Conservation (phyloP, 208 protist genomes). For the Crithidia bombi region DNA sequence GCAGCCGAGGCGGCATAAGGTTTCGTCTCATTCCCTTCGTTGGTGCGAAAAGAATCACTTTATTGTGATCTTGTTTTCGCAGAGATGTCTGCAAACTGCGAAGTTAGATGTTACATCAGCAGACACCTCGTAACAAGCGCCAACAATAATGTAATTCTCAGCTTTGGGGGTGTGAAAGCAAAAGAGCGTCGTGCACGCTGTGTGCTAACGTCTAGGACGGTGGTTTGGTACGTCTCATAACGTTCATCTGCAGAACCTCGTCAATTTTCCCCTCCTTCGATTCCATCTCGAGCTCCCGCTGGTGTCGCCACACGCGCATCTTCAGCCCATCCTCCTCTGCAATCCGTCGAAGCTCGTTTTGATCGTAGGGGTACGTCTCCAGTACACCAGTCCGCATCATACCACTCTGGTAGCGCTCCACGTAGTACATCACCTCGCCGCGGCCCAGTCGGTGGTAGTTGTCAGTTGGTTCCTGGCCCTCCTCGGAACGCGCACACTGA, state of each 20-base stretch:
- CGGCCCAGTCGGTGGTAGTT: constrained; percentile 64
- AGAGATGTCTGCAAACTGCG: too few relatives aligned
- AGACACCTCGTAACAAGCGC: too few relatives aligned
- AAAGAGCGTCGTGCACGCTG: neutral
- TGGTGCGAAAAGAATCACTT: too few relatives aligned
- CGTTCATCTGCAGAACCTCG: constrained; percentile 65
- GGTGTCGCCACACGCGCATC: constrained; percentile 88
- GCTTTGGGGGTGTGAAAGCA: neutral
- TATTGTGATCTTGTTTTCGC: too few relatives aligned
- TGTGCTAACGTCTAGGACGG: neutral
- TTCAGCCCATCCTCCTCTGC: constrained; percentile 78
- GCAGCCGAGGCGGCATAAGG: too few relatives aligned
- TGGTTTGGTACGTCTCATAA: constrained; percentile 36
- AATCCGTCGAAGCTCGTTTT: constrained; percentile 67
- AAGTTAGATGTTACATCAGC: too few relatives aligned
- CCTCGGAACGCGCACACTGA: constrained; percentile 59
- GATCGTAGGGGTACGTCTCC: constrained; percentile 82
- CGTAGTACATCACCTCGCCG: constrained; percentile 83
- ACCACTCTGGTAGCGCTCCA: constrained; percentile 69
- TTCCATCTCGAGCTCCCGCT: constrained; percentile 76
- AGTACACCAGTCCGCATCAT: constrained; percentile 76
- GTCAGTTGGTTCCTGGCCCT: constrained; percentile 63
- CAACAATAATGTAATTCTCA: too few relatives aligned
- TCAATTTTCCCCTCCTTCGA: constrained; percentile 76
- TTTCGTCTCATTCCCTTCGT: too few relatives aligned